These are phyloP conservation scores for Beta corolliflora DNA, from an alignment of 179 eudicot species.

Conservation along the genomic window DNA sequence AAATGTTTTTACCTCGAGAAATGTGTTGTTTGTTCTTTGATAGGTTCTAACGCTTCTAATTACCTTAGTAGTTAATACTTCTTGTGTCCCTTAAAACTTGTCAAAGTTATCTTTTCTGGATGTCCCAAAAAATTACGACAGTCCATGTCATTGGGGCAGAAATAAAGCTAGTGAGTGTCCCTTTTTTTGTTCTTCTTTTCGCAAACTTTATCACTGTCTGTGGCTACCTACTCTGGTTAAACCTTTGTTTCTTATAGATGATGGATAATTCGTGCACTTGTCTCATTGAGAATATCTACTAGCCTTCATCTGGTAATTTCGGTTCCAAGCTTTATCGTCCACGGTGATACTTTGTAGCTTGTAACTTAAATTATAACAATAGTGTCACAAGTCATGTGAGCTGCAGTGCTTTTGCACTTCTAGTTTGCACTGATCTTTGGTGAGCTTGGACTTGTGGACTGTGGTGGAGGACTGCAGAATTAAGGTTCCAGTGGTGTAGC, in stretches of 20 bases:
- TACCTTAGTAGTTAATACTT: not conserved
- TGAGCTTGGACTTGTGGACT: not conserved
- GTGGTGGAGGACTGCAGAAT: not conserved
- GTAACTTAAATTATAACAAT: not conserved
- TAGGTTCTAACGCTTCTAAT: not conserved
- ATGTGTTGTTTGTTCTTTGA: not conserved
- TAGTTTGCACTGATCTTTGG: not conserved
- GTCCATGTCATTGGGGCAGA: not conserved
- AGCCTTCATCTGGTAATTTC: no score
- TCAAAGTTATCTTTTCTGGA: no score
- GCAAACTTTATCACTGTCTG: not conserved
- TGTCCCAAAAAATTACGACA: not conserved
- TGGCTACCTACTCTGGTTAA: not conserved
- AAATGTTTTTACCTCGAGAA: not conserved
- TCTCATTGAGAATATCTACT: not conserved
- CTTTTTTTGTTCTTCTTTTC: not conserved
- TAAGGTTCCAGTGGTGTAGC: not conserved
- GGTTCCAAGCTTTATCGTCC: not conserved
- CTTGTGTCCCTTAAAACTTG: not conserved
- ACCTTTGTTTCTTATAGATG: not conserved
- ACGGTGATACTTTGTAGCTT: not conserved
- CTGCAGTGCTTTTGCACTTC: not conserved
- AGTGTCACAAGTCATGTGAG: not conserved
- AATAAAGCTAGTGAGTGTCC: no score
- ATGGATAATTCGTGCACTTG: not conserved